Base-by-base conservation (phyloP, 1,284 basidiomycete genomes). In the Malassezia yamatoensis region DNA sequence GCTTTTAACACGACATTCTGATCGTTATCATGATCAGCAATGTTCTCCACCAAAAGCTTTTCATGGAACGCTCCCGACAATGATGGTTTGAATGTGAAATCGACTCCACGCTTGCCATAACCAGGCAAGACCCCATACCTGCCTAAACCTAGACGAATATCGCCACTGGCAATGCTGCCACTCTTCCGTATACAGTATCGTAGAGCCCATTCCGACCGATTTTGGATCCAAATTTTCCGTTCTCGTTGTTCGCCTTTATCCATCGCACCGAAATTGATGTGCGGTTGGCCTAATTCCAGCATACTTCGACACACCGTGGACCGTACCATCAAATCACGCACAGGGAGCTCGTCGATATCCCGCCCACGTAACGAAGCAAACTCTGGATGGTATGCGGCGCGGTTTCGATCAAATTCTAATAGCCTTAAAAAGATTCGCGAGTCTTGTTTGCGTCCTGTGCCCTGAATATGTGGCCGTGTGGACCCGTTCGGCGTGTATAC, bases 211-310 rank as follows among this genome's bases (percentile, higher is more conserved):
- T 65, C 77, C 71, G 64, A 78, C 68, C 67, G 74, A 68, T 76
- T 78, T 72, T 75, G 78, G 41, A 80, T 77, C 51, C 79, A 72
- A 44, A 80, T 78, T 58, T 76, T 78, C 56, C 78, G 76, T 39
- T 77, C 75, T 61, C 78, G 78, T 32, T 72, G 64, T 39, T 79
- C 77, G 43, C 78, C 78, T 64, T 78, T 78, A 47, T 80, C 78
- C 61, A 78, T 76, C n/a, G 75, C 72, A 1, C 79, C 79, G 64
- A 80, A 79, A 65, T 80, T 79, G 76, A 80, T 79, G 52, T 76
- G 76, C 45, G 76, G 76, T 71, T 79, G 78, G 41, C 78, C 78
- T 13, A 80, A 75, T 61, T 80, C 78, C 36, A 80, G 65, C 36
- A 78, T 70, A 41, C 73, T 76, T 33, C 78, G 66, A 41, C 78